phyloP scores from a whole-genome alignment of 1,139 yeast genomes.

The Candida tunisiensis region DNA sequence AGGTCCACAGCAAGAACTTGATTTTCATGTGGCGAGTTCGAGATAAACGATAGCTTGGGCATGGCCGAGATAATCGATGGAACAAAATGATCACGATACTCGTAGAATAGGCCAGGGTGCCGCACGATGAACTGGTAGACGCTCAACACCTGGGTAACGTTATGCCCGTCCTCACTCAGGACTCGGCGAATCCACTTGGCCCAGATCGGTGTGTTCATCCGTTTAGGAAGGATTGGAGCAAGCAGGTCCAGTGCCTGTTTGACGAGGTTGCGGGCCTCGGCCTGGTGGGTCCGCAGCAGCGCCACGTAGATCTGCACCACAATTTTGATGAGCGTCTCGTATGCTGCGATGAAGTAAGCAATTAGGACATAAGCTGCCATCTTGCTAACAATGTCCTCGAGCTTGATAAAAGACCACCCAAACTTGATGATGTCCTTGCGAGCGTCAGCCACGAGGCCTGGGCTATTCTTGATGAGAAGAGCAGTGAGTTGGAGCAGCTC shows the following conservation, averaged over 20 bases:
- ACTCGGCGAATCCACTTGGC: slow-evolving; percentile 92
- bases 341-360: slow-evolving; percentile 70
- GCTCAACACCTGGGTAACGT: slow-evolving; percentile 68
- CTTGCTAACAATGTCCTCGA: slow-evolving; percentile 80
- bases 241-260: slow-evolving; percentile 75
- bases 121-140: slow-evolving; percentile 82
- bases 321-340: slow-evolving; percentile 77
- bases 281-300: slow-evolving; percentile 65
- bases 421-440: slow-evolving; percentile 83
- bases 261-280: slow-evolving; percentile 71
- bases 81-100: slow-evolving; percentile 77
- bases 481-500: slow-evolving; percentile 76
- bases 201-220: slow-evolving; percentile 66
- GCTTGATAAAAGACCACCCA: slow-evolving; percentile 83
- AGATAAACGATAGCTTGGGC: slow-evolving; percentile 75
- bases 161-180: slow-evolving; percentile 76
- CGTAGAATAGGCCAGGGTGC: slow-evolving; percentile 71
- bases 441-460: slow-evolving; percentile 40
- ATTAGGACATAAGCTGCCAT: slow-evolving; percentile 89
- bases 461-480: slow-evolving; percentile 51
- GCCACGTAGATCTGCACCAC: slow-evolving; percentile 92
- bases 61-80: slow-evolving; percentile 86
- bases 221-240: slow-evolving; percentile 73
- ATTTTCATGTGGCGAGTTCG: slow-evolving; percentile 69
- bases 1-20: slow-evolving; percentile 78